Conservation (phyloP, 1,139 yeast species). For the Sporopachydermia cereana region DNA sequence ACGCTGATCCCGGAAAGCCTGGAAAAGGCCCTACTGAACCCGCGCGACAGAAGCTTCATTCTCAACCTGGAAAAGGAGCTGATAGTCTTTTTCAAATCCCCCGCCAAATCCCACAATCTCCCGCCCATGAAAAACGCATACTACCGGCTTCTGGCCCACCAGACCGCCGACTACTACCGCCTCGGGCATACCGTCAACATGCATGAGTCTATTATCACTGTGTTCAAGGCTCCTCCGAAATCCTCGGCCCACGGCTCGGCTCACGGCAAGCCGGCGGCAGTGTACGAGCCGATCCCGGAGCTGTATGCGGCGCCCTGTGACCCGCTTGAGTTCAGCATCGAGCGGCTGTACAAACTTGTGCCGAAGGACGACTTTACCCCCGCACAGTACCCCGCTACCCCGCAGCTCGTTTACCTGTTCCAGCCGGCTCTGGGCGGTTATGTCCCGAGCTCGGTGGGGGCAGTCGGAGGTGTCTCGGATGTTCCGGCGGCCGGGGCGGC, state of each 20-base stretch:
- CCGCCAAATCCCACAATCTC: constrained; percentile 34
- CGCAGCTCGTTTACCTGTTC: neutral
- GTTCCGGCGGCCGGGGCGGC: too few relatives aligned
- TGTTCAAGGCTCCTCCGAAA: constrained; percentile 18
- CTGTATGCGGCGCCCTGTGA: constrained; percentile 1
- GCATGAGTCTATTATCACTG: constrained; percentile 36
- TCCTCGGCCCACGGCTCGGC: neutral
- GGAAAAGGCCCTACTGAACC: constrained; percentile 32
- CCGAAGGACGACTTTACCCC: constrained; percentile 19
- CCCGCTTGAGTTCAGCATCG: constrained; percentile 3
- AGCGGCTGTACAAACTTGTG: constrained; percentile 15
- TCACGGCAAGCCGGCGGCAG: neutral
- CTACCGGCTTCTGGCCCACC: constrained; percentile 53
- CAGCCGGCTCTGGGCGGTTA: neutral
- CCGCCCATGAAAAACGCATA: constrained; percentile 50
- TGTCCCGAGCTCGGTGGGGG: constrained; percentile 5
- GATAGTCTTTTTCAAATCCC: constrained; percentile 21
- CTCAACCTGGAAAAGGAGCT: constrained; percentile 41
- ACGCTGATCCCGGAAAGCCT: constrained; percentile 20
- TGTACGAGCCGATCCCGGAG: neutral
- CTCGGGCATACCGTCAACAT: constrained; percentile 40
- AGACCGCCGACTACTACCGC: constrained; percentile 54
- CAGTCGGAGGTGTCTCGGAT: neutral
- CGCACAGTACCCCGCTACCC: neutral
- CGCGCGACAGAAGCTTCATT: constrained; percentile 40